A percentile compares a stretch with the other conserved stretches of the same genome.
Conservation (phyloP, 345 rosid species). For the Erodium maritimum region DNA sequence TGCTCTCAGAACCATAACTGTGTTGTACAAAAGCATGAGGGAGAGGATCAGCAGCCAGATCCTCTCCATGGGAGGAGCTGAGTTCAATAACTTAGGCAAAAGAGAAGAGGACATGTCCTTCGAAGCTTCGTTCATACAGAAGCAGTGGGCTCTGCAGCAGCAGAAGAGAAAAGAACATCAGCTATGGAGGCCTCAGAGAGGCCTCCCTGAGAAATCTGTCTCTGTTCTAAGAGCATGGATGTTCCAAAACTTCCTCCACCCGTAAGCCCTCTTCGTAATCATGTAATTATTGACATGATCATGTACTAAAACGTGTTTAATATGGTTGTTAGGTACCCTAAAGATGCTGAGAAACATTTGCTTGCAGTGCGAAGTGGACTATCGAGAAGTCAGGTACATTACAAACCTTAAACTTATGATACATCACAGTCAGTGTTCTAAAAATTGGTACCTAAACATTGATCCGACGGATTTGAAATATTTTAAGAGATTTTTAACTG, state of each 20-base stretch:
- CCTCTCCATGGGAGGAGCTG: conserved; percentile 51
- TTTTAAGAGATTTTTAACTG: too few relatives aligned
- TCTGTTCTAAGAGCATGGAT: conserved; percentile 87
- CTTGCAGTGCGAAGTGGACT: conserved; percentile 85
- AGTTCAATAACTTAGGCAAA: conserved; percentile 10
- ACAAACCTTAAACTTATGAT: neutral
- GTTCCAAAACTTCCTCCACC: conserved; percentile 98
- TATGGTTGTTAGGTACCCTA: conserved; percentile 54
- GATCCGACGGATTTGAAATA: too few relatives aligned
- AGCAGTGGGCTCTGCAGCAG: conserved; percentile 76
- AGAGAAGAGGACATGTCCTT: conserved; percentile 29
- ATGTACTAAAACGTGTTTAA: too few relatives aligned
- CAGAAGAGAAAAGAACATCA: conserved; percentile 66
- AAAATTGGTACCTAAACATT: too few relatives aligned
- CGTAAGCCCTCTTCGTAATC: conserved; percentile 32
- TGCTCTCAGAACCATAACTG: conserved; percentile 61
- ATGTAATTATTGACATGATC: neutral
- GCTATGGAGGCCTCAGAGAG: conserved; percentile 90
- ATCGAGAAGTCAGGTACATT: conserved; percentile 81
- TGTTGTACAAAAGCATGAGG: conserved; percentile 60
- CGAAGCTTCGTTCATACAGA: conserved; percentile 40
- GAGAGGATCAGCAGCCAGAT: conserved; percentile 81
- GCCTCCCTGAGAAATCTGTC: conserved; percentile 84
- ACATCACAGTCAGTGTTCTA: conserved; percentile 2
- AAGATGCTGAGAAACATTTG: conserved; percentile 92